Percentiles rank a stretch among this genome's conserved stretches.
These are phyloP conservation scores for Jaminaea rosea DNA, from an alignment of 1,284 basidiomycete species.

Conservation along the genomic window DNA sequence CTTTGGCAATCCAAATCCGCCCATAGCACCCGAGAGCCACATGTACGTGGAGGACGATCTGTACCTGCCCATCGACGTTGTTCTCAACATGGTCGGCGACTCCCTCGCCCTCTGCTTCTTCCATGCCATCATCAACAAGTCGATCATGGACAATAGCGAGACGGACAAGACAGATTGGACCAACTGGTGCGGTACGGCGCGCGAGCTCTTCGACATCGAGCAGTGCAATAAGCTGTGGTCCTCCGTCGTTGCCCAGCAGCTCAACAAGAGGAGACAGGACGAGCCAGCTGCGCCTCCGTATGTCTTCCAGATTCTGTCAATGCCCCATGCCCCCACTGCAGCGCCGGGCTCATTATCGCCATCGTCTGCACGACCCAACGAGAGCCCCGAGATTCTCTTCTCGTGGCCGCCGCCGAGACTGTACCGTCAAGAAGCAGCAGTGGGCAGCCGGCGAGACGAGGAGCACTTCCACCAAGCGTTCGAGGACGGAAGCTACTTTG, in stretches of 20 bases:
- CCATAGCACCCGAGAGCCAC: conserved; percentile 54
- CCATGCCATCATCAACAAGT: conserved; percentile 64
- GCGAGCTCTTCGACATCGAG: conserved; percentile 45
- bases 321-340: conserved; percentile 49
- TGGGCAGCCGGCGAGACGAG: neutral
- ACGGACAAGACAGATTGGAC: conserved; percentile 69
- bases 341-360: too few relatives aligned
- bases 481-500: conserved; percentile 58
- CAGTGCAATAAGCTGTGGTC: conserved; percentile 24
- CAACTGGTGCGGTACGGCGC: conserved; percentile 81
- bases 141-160: conserved; percentile 72
- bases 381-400: conserved; percentile 61
- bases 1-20: conserved; percentile 48
- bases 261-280: neutral
- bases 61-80: conserved; percentile 81
- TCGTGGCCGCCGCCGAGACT: conserved; percentile 66
- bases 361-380: too few relatives aligned
- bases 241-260: conserved; percentile 11
- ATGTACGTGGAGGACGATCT: conserved; percentile 65
- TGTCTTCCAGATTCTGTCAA: conserved; percentile 70
- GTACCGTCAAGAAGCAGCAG: conserved; percentile 6
- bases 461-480: conserved; percentile 4
- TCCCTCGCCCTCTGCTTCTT: conserved; percentile 88
- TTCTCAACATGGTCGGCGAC: conserved; percentile 87
- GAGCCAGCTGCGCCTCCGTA: conserved; percentile 44